Evolutionary conservation across 1,139 yeast genomes (phyloP), one percentile per base, ranked within the genome.

Genomic region (Saccharomyces hybrid): DNA sequence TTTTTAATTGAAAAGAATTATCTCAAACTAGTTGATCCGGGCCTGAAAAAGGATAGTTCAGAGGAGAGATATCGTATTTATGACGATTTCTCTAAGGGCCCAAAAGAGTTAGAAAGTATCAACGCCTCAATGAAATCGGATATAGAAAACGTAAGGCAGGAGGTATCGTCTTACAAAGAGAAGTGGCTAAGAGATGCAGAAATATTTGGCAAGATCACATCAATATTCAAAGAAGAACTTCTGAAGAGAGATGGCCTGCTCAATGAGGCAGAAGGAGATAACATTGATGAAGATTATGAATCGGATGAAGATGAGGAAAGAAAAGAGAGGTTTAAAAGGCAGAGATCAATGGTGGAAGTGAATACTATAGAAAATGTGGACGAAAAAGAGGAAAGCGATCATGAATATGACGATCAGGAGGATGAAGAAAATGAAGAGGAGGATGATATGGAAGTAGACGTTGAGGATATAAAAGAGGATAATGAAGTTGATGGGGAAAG

Each of bases 101-200:
- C 66, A 27, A 54, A 58, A 27, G 70, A 67, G 46, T 51, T 64
- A 47, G 58, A 58, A 52, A 62, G 57, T 31, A 58, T 62, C 32
- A 66, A 68, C 50, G 52, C 46, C 19, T 51, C 60, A 8, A 61
- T 68, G 60, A 66, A 61, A 53, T 53, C 52, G 3, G 70, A 67
- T 53, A 62, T 67, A 14, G 56, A 57, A 3, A 63, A 62, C 42
- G 51, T 67, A 25, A 50, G 56, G 5, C 50, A 54, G 9, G 70
- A 68, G 31, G 49, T 68, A 32, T 53, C 48, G 11, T 46, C 51
- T 4, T 67, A 65, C 48, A 66, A 66, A 50, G 55, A 57, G 5
- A 64, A 64, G 50, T 68, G 71, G 71, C 31, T 61, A 32, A 61
- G 64, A 41, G 68, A 67, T 58, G 69, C 69, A 2, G 63, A 63